A percentile compares a stretch with the other conserved stretches of the same genome.
Conservation (phyloP, 1,139 yeast species). For the Saccharomyces uvarum region DNA sequence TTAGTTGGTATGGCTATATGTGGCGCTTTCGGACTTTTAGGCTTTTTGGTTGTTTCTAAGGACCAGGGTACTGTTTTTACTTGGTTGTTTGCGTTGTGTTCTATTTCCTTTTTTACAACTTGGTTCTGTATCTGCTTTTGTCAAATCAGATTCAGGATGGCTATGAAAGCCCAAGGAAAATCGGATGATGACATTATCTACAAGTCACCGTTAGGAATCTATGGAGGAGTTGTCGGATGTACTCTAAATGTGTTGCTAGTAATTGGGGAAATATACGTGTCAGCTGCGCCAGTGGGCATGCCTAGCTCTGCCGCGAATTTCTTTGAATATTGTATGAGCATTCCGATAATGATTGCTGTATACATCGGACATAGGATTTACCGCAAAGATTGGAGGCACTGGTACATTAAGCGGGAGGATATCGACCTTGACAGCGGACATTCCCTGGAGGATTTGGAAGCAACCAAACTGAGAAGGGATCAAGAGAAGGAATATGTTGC, state of each 20-base stretch:
- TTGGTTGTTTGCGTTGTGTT: slow-evolving; percentile 78
- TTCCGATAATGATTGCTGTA: slow-evolving; percentile 47
- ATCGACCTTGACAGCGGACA: slow-evolving; percentile 63
- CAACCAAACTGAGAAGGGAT: slow-evolving; percentile 52
- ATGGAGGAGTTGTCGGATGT: slow-evolving; percentile 43
- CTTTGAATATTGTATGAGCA: slow-evolving; percentile 53
- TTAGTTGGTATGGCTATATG: slow-evolving; percentile 53
- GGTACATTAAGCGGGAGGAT: slow-evolving; percentile 42
- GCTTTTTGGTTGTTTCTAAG: slow-evolving; percentile 58
- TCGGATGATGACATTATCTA: slow-evolving; percentile 49
- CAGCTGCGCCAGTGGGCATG: slow-evolving; percentile 52
- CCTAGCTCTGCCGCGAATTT: slow-evolving; percentile 42
- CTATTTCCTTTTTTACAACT: slow-evolving; percentile 73
- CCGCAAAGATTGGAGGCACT: slow-evolving; percentile 42
- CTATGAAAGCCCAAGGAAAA: slow-evolving; percentile 62
- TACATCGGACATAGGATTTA: slow-evolving; percentile 47
- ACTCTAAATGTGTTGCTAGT: slow-evolving; percentile 41
- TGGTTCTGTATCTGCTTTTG: slow-evolving; percentile 74
- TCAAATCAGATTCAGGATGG: slow-evolving; percentile 72
- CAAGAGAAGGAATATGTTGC: slow-evolving; percentile 33
- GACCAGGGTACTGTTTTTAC: slow-evolving; percentile 58
- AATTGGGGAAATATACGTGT: slow-evolving; percentile 58
- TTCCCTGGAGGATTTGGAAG: slow-evolving; percentile 59
- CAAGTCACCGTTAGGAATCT: slow-evolving; percentile 43
- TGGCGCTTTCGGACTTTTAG: slow-evolving; percentile 73